Evolutionary conservation across 805 yeast species (phyloP).

Genomic region (Tanozyma kutaoensis): DNA sequence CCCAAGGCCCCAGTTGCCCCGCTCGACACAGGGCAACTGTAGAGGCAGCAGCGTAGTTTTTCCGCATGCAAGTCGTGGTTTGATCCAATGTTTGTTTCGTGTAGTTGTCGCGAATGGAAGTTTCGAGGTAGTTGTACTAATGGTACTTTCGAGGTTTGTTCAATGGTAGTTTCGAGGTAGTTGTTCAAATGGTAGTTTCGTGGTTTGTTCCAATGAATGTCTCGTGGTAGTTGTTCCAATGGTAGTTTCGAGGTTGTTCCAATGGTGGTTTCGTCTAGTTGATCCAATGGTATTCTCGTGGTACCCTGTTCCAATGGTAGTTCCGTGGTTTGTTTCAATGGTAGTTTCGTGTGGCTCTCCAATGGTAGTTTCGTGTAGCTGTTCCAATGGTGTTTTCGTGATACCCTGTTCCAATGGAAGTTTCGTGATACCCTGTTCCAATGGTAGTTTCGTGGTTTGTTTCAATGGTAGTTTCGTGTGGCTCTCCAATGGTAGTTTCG

Average conservation of each 20-base stretch:
- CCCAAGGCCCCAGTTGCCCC: too few species aligned
- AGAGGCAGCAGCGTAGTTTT: neutral
- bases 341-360: too few species aligned
- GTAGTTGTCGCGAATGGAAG: neutral
- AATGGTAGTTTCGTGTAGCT: too few species aligned
- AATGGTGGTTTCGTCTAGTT: neutral
- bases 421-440: too few species aligned
- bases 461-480: too few species aligned
- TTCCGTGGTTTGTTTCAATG: neutral
- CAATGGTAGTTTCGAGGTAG: neutral
- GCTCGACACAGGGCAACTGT: too few species aligned
- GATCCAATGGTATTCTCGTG: neutral
- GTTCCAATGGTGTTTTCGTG: too few species aligned
- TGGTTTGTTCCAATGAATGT: neutral
- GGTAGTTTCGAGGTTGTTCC: neutral
- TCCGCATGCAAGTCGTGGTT: neutral
- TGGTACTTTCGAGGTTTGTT: neutral
- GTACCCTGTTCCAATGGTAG: neutral
- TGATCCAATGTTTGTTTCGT: neutral
- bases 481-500: too few species aligned
- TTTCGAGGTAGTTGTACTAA: neutral
- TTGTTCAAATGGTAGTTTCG: neutral
- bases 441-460: neutral
- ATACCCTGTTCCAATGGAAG: too few species aligned
- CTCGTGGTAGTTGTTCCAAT: neutral